Evolutionary conservation across 495 filamentous ascomycete genomes (phyloP).

Genomic region (Acidiella bohemica): DNA sequence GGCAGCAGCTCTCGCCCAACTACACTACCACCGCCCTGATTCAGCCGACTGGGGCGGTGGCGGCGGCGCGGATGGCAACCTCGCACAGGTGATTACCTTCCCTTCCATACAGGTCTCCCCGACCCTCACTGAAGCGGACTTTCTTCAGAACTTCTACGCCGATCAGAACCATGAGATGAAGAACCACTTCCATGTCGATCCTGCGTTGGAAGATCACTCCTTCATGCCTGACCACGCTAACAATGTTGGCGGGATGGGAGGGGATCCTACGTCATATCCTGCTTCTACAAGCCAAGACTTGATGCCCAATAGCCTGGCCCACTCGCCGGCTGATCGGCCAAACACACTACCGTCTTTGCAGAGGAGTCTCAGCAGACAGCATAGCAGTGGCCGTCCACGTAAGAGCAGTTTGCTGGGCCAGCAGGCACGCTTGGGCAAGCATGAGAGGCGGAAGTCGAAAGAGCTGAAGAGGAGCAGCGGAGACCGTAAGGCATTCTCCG

Average conservation of each 20-base stretch:
- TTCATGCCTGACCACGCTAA: slow-evolving; percentile 2
- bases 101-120: slow-evolving; percentile 18
- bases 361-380: slow-evolving; percentile 35
- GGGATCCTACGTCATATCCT: slow-evolving; percentile 32
- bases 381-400: slow-evolving; percentile 43
- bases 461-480: slow-evolving; percentile 57
- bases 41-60: slow-evolving; percentile 39
- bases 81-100: slow-evolving; percentile 18
- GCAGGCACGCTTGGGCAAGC: slow-evolving; percentile 54
- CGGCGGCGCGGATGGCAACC: slow-evolving; percentile 7
- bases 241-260: background rate
- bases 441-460: slow-evolving; percentile 64
- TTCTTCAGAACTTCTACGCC: slow-evolving; percentile 21
- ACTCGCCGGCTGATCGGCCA: slow-evolving; percentile 73
- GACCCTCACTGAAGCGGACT: slow-evolving; percentile 21
- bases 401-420: slow-evolving; percentile 68
- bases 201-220: slow-evolving; percentile 10
- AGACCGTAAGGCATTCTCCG: slow-evolving; percentile 66
- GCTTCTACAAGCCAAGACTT: slow-evolving; percentile 41
- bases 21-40: slow-evolving; percentile 70
- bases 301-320: slow-evolving; percentile 65
- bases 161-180: slow-evolving; percentile 17
- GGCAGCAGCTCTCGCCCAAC: slow-evolving; percentile 73
- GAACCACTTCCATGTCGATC: slow-evolving; percentile 18
- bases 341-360: slow-evolving; percentile 75